Percentiles rank a stretch among this genome's conserved stretches.
phyloP scores from a whole-genome alignment of 2,329 filamentous ascomycete genomes.

The Aspergillus melleus region DNA sequence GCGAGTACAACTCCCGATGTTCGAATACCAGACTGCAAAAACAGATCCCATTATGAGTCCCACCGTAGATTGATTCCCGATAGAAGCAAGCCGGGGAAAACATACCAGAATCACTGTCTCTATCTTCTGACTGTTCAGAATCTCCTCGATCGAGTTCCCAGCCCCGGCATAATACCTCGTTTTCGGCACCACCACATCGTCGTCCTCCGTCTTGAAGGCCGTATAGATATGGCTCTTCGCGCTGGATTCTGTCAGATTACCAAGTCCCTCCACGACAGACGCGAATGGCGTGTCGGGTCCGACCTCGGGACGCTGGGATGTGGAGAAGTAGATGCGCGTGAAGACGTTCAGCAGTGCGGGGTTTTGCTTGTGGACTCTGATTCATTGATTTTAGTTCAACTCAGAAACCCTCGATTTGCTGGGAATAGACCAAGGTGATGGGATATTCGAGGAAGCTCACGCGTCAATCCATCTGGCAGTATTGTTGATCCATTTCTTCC shows the following conservation, averaged over 20 bases:
- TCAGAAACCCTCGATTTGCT: too few relatives aligned
- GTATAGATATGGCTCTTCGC: background rate
- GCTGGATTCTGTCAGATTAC: background rate
- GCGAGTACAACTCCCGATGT: background rate
- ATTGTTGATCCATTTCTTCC: background rate
- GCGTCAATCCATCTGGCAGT: background rate
- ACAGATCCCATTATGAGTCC: too few relatives aligned
- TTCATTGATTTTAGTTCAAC: background rate
- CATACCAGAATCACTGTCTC: background rate
- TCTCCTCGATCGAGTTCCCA: background rate
- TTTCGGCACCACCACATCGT: background rate
- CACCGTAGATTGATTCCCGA: too few relatives aligned
- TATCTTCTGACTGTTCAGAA: background rate
- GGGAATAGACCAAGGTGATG: too few relatives aligned
- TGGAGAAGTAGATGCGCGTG: background rate
- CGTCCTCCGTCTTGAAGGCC: background rate
- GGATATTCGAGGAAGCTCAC: background rate
- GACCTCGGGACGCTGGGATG: background rate
- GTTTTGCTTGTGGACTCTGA: background rate
- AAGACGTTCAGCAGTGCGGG: background rate
- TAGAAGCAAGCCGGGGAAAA: background rate
- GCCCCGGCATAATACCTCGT: background rate
- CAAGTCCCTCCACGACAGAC: background rate
- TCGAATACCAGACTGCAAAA: background rate
- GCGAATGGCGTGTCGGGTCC: background rate